Conservation (phyloP, 2,329 filamentous ascomycete genomes). For the Amylocarpus encephaloides region DNA sequence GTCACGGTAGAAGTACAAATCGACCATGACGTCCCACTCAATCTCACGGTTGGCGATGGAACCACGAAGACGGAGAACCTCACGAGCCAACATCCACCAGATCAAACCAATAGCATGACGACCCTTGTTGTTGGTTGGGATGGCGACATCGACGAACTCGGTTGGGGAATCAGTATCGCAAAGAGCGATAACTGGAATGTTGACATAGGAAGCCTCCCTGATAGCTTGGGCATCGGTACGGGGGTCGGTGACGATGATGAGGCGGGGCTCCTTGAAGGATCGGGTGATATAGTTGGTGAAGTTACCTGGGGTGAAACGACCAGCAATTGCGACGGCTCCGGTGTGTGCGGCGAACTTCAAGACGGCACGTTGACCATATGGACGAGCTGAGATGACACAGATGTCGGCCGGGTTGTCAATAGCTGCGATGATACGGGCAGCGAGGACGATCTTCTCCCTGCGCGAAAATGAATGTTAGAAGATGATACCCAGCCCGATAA, state of each 20-base stretch:
- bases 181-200: constrained; percentile 99
- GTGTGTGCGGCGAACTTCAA: constrained; percentile 99
- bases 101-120: constrained; percentile 96
- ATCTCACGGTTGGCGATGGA: constrained; percentile 94
- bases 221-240: constrained; percentile 99
- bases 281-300: constrained; percentile 99
- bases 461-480: constrained; percentile 23
- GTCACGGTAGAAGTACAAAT: constrained; percentile 99
- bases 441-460: constrained; percentile 99
- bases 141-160: constrained; percentile 99
- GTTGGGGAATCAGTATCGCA: constrained; percentile 99
- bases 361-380: constrained; percentile 98
- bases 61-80: constrained; percentile 97
- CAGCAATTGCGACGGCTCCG: constrained; percentile 93
- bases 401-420: constrained; percentile 99
- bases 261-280: constrained; percentile 99
- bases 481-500: constrained; percentile 1
- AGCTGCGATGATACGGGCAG: constrained; percentile 96
- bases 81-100: constrained; percentile 99
- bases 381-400: constrained; percentile 98
- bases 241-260: constrained; percentile 98
- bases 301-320: constrained; percentile 99
- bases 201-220: constrained; percentile 99
- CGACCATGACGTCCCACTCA: constrained; percentile 98
- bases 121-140: constrained; percentile 99